phyloP scores from a whole-genome alignment of 352 stramenopile genomes.

The Blastocystis sp. region DNA sequence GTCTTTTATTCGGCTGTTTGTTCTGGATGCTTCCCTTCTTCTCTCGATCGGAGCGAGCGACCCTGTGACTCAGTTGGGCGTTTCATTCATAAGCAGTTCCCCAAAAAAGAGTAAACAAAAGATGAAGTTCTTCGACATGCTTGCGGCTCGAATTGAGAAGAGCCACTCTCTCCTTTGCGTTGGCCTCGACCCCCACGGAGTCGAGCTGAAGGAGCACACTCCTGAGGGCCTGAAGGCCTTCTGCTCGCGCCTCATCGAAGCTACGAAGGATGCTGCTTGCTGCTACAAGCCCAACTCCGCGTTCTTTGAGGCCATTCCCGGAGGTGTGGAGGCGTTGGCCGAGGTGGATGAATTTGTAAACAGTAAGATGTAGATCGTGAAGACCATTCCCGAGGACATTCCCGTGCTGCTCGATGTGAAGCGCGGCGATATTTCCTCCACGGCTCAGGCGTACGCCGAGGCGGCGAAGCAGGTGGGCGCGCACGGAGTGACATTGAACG shows the following conservation, averaged over 20 bases:
- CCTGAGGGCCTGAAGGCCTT: constrained; percentile 89
- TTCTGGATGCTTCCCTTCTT: too few relatives aligned
- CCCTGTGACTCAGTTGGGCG: background rate
- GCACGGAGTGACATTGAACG: constrained; percentile 93
- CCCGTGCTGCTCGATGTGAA: constrained; percentile 96
- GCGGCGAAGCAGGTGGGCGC: constrained; percentile 88
- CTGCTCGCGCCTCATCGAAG: constrained; percentile 91
- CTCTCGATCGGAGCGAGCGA: too few relatives aligned
- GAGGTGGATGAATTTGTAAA: constrained; percentile 78
- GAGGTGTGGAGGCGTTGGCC: constrained; percentile 87
- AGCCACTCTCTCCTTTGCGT: constrained; percentile 96
- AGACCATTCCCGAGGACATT: constrained; percentile 85
- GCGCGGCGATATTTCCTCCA: constrained; percentile 97
- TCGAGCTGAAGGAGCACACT: constrained; percentile 82
- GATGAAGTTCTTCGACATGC: constrained; percentile 84
- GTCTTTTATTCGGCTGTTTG: constrained; percentile 27
- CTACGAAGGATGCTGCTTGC: constrained; percentile 88
- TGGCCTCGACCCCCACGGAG: constrained; percentile 92
- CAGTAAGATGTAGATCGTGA: constrained; percentile 73
- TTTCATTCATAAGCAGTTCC: background rate
- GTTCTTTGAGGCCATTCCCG: constrained; percentile 92
- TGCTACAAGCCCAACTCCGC: constrained; percentile 98
- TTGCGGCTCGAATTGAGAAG: constrained; percentile 85
- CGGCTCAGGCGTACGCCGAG: constrained; percentile 91
- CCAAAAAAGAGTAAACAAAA: constrained; percentile 1